Evolutionary conservation across 2,329 filamentous ascomycete species (phyloP).

Genomic region (Aspergillus ustus): DNA sequence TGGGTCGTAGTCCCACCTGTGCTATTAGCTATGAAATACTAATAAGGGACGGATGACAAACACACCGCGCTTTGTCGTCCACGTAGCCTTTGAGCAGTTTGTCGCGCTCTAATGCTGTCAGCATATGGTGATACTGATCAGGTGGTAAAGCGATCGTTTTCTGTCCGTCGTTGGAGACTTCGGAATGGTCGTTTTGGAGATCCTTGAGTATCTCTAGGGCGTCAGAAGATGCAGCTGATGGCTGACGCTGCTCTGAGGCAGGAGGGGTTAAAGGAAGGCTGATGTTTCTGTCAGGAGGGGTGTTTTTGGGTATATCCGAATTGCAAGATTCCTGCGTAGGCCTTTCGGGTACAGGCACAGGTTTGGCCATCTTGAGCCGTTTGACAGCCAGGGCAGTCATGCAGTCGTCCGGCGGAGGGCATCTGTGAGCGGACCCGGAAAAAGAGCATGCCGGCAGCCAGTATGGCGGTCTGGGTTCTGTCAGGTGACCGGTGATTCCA

Average conservation of each 20-base stretch:
- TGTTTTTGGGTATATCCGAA: background rate
- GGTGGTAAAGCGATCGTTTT: background rate
- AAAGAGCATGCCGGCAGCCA: background rate
- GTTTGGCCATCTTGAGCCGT: background rate
- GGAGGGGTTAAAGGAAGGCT: slow-evolving; percentile 1
- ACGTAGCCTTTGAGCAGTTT: background rate
- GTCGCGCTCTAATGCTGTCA: background rate
- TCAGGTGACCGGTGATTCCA: too few relatives aligned
- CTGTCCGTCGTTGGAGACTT: background rate
- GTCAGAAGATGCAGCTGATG: background rate
- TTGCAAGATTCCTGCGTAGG: background rate
- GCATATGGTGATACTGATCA: slow-evolving; percentile 1
- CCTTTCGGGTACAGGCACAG: background rate
- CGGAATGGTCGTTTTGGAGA: slow-evolving; percentile 1
- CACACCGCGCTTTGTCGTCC: slow-evolving; percentile 11
- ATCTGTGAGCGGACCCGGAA: background rate
- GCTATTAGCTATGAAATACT: background rate
- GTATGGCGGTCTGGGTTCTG: too few relatives aligned
- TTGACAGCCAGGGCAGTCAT: background rate
- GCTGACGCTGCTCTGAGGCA: background rate
- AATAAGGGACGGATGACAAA: background rate
- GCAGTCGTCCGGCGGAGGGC: background rate
- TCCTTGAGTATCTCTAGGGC: slow-evolving; percentile 2
- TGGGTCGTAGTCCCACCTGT: slow-evolving; percentile 11
- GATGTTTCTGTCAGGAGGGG: background rate